Percentiles rank a stretch among this genome's conserved stretches.
These are phyloP conservation scores for Aspergillus sclerotioniger DNA, from an alignment of 495 filamentous ascomycete species.

Conservation along the genomic window DNA sequence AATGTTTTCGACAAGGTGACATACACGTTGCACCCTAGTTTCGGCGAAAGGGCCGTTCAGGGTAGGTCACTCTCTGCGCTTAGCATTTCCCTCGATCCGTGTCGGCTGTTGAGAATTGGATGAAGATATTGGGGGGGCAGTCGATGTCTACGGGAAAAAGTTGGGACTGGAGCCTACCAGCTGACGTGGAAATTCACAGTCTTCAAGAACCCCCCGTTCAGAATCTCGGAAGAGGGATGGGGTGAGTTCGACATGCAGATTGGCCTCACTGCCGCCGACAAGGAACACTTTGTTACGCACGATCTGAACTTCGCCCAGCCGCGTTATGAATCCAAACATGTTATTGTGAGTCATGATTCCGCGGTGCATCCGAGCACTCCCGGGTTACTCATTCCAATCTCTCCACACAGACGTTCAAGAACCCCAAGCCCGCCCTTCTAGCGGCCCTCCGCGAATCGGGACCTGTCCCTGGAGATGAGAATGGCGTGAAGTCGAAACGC, in stretches of 20 bases:
- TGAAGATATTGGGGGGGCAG: not conserved
- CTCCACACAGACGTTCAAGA: constrained; percentile 69
- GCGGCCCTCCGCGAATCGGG: constrained; percentile 75
- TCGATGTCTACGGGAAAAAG: not conserved
- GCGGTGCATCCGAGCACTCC: not conserved
- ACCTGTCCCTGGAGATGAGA: constrained; percentile 73
- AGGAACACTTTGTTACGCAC: constrained; percentile 76
- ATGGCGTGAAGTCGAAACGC: constrained; percentile 55
- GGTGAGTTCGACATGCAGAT: constrained; percentile 98
- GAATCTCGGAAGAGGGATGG: constrained; percentile 92
- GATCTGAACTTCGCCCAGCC: constrained; percentile 87
- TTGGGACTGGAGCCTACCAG: not conserved
- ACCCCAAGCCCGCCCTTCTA: constrained; percentile 80
- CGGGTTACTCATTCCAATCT: not conserved
- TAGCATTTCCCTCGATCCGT: not conserved
- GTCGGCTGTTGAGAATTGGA: not conserved
- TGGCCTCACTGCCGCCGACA: constrained; percentile 74
- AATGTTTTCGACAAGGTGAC: constrained; percentile 84
- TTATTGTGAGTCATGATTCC: constrained; percentile 54
- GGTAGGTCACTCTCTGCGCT: constrained; percentile 52
- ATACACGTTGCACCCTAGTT: constrained; percentile 92
- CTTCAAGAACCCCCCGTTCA: constrained; percentile 81
- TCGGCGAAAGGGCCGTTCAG: constrained; percentile 73
- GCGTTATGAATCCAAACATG: constrained; percentile 81
- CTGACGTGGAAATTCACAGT: constrained; percentile 44